Evolutionary conservation across 1,139 yeast species (phyloP), one percentile per base, ranked within the genome.

Genomic region (Candida sojae): DNA sequence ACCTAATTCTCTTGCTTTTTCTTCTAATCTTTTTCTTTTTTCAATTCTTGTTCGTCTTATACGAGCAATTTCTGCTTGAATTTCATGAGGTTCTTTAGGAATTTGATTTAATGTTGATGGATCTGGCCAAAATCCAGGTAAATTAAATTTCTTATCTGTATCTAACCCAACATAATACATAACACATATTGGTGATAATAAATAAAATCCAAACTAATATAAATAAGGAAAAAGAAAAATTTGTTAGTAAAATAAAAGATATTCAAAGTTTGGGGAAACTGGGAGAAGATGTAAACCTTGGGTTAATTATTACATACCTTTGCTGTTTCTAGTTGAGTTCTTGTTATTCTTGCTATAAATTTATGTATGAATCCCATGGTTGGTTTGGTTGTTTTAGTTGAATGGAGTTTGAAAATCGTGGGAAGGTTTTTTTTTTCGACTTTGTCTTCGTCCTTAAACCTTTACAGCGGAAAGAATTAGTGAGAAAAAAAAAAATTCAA

Each of bases 71-170:
- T 92, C 98, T 0, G 96, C 93, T 61, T 88, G 86, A 54, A 91
- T 89, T 63, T 92, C 97, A 59, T 87, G 89, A 8, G 92, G 92
- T 62, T 91, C 97, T 63, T 90, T 92, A 3, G 97, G 98, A 35
- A 92, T 85, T 67, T 88, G 87, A 63, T 91, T 90, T 57, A 90
- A 77, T 2, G 97, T 86, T 34, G 88, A 87, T 36, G 97, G 97
- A 66, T 91, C 97, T 1, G 98, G 98, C 96, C 96, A 90, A 68
- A 89, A 91, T 13, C 96, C 96, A n/a, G 96, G 96, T 47, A 91
- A 84, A 62, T 90, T 89, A 65, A 92, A 83, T 70, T 90, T 91
- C 58, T 78, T 82, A 66, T 92, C 96, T 1, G 97, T 87, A 59
- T 91, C 92, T 40, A 87, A 79, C 62, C 97, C 97, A 45, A 90